A percentile compares a stretch with the other conserved stretches of the same genome.
phyloP scores from a whole-genome alignment of 2,329 filamentous ascomycete genomes.

The Fusarium heterosporum region DNA sequence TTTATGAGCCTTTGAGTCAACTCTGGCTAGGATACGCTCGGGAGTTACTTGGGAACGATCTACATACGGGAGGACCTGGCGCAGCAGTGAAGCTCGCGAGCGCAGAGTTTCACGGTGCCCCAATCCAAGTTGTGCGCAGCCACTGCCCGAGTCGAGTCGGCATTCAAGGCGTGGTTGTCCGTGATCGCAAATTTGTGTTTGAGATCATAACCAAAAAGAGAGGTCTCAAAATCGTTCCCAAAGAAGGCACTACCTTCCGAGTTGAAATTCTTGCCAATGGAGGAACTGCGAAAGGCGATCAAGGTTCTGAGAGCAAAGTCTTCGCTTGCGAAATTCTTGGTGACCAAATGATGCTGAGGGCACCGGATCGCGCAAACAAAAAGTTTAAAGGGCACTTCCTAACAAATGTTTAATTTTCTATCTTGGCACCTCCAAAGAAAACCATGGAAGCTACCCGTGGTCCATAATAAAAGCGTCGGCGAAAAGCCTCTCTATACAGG shows the following conservation, averaged over 20 bases:
- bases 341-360: slow-evolving; percentile 84
- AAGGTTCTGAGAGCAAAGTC: slow-evolving; percentile 32
- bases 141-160: slow-evolving; percentile 85
- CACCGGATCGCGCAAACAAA: slow-evolving; percentile 86
- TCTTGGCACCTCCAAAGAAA: too few species aligned
- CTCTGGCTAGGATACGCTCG: slow-evolving; percentile 89
- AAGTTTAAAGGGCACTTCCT: slow-evolving; percentile 92
- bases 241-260: slow-evolving; percentile 88
- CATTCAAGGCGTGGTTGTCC: slow-evolving; percentile 84
- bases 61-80: slow-evolving; percentile 65
- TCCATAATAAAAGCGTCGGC: too few species aligned
- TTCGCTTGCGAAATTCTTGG: slow-evolving; percentile 89
- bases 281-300: slow-evolving; percentile 27
- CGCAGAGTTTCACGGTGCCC: slow-evolving; percentile 91
- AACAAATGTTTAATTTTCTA: slow-evolving; percentile 70
- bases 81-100: slow-evolving; percentile 81
- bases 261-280: slow-evolving; percentile 70
- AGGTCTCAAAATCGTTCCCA: slow-evolving; percentile 82
- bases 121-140: slow-evolving; percentile 84
- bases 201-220: slow-evolving; percentile 81
- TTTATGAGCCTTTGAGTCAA: slow-evolving; percentile 80
- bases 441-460: too few species aligned
- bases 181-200: slow-evolving; percentile 88
- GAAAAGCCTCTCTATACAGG: too few species aligned
- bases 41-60: slow-evolving; percentile 77